A percentile compares a stretch with the other conserved stretches of the same genome.
phyloP scores from a whole-genome alignment of 2,329 filamentous ascomycete species.

The Fusarium protoensiforme region DNA sequence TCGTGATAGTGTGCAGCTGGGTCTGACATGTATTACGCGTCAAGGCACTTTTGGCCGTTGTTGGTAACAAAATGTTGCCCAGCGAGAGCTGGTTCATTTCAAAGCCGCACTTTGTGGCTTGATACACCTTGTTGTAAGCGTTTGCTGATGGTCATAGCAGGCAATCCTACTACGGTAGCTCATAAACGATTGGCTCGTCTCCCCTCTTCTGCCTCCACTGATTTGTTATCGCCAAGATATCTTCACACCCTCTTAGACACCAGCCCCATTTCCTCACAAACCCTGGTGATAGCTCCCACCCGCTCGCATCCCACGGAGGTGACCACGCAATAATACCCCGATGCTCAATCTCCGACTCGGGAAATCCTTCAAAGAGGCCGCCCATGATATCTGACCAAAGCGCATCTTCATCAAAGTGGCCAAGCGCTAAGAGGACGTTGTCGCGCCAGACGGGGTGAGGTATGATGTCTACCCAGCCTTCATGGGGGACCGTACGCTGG shows the following conservation, averaged over 20 bases:
- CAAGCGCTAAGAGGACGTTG: slow-evolving; percentile 48
- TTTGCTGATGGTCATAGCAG: neutral
- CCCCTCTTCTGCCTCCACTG: slow-evolving; percentile 25
- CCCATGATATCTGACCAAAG: slow-evolving; percentile 56
- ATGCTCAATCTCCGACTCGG: slow-evolving; percentile 53
- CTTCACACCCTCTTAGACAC: slow-evolving; percentile 18
- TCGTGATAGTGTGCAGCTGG: neutral
- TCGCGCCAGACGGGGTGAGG: slow-evolving; percentile 51
- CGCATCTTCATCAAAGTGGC: slow-evolving; percentile 55
- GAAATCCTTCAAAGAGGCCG: slow-evolving; percentile 56
- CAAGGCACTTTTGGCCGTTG: neutral
- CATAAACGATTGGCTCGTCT: slow-evolving; percentile 10
- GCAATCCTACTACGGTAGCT: neutral
- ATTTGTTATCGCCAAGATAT: slow-evolving; percentile 28
- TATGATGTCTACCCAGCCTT: slow-evolving; percentile 54
- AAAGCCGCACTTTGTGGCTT: neutral
- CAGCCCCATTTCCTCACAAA: slow-evolving; percentile 39
- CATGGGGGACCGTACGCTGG: slow-evolving; percentile 47
- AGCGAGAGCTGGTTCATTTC: neutral
- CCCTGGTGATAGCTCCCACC: slow-evolving; percentile 36
- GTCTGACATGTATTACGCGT: neutral
- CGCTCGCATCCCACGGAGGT: slow-evolving; percentile 36
- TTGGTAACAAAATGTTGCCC: neutral
- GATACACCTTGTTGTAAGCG: neutral
- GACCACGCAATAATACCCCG: slow-evolving; percentile 56